These are phyloP conservation scores for Aureobasidium sp. DNA, from an alignment of 2,329 filamentous ascomycete species.

Conservation along the genomic window DNA sequence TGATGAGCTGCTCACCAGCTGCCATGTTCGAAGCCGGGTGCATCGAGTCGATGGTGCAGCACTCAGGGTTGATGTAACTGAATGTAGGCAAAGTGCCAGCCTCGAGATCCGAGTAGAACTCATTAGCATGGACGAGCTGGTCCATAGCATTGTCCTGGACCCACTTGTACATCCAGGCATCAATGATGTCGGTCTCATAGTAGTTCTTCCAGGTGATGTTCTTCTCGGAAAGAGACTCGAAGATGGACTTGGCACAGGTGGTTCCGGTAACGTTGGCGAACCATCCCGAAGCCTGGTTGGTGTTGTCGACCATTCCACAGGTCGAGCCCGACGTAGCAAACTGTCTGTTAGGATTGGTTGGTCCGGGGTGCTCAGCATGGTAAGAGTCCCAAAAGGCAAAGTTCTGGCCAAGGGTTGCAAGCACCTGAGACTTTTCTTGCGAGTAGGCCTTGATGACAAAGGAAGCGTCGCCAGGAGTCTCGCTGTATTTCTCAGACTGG, in stretches of 20 bases:
- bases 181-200: slow-evolving; percentile 34
- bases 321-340: slow-evolving; percentile 33
- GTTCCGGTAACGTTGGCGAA: slow-evolving; percentile 31
- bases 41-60: slow-evolving; percentile 30
- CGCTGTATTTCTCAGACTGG: slow-evolving; percentile 31
- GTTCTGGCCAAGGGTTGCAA: slow-evolving; percentile 32
- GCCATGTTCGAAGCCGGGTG: slow-evolving; percentile 35
- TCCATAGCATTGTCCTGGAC: slow-evolving; percentile 33
- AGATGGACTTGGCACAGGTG: slow-evolving; percentile 32
- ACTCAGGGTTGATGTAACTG: slow-evolving; percentile 26
- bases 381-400: slow-evolving; percentile 35
- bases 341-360: slow-evolving; percentile 36
- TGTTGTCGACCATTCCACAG: slow-evolving; percentile 30
- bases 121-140: slow-evolving; percentile 23
- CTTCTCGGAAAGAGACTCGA: slow-evolving; percentile 31
- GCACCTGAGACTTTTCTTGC: slow-evolving; percentile 29
- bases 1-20: slow-evolving; percentile 34
- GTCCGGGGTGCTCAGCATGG: slow-evolving; percentile 33
- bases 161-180: slow-evolving; percentile 33
- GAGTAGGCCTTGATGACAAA: slow-evolving; percentile 35
- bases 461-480: slow-evolving; percentile 29
- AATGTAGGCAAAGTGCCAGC: slow-evolving; percentile 24
- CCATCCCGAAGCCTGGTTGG: slow-evolving; percentile 26
- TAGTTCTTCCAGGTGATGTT: slow-evolving; percentile 37
- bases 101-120: slow-evolving; percentile 23